Conservation (phyloP, 805 yeast species). For the Starmerella riodocensis region DNA sequence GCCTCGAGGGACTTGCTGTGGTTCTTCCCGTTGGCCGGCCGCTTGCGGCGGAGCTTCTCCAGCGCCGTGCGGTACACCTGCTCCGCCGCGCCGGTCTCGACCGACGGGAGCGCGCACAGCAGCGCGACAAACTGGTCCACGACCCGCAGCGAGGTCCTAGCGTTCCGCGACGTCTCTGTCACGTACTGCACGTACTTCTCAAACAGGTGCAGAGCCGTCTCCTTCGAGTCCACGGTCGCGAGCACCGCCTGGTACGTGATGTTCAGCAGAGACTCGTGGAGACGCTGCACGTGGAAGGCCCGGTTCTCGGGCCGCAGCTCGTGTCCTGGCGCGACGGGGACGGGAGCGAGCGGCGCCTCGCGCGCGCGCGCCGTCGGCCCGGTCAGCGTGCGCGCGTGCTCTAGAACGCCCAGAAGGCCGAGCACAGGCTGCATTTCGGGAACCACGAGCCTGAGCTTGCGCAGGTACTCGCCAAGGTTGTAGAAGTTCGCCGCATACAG, state of each 20-base stretch:
- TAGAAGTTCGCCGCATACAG: conserved; percentile 18
- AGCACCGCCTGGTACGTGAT: conserved; percentile 23
- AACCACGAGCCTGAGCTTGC: conserved; percentile 12
- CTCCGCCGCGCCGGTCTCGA: conserved; percentile 18
- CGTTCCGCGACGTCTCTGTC: background rate
- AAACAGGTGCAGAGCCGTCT: conserved; percentile 15
- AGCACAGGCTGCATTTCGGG: conserved; percentile 17
- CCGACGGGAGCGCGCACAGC: conserved; percentile 10
- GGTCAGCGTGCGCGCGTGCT: conserved; percentile 2
- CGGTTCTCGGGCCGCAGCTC: conserved; percentile 1
- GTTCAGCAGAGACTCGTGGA: conserved; percentile 20
- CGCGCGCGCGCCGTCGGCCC: conserved; percentile 1
- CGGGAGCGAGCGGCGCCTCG: background rate
- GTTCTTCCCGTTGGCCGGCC: conserved; percentile 11
- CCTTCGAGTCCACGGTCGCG: conserved; percentile 15
- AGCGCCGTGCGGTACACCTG: conserved; percentile 16
- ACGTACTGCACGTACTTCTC: conserved; percentile 11
- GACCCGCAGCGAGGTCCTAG: conserved; percentile 10
- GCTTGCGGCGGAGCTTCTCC: conserved; percentile 6
- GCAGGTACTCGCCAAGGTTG: conserved; percentile 16
- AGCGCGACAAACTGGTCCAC: conserved; percentile 22
- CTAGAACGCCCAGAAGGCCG: conserved; percentile 14
- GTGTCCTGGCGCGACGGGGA: no score
- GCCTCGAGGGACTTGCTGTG: conserved; percentile 14
- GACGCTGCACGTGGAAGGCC: background rate